Conservation (phyloP, 768 basidiomycete genomes). For the Cystobasidium tubakii region DNA sequence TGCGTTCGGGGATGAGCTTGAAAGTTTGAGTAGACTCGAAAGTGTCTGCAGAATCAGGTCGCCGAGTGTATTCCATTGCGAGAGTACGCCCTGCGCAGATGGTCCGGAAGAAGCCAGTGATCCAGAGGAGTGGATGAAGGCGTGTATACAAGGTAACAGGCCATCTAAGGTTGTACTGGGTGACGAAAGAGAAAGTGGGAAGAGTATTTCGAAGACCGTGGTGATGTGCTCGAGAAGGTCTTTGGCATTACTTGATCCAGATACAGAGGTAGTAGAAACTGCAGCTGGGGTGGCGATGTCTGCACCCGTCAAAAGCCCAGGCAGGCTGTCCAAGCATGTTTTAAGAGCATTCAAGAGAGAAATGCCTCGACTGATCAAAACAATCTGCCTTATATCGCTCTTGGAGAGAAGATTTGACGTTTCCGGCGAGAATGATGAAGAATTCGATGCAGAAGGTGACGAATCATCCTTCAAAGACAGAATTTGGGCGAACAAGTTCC, state of each 20-base stretch:
- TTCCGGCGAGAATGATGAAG: neutral
- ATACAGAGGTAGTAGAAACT: neutral
- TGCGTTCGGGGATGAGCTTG: neutral
- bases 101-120: neutral
- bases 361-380: neutral
- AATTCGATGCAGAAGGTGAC: neutral
- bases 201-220: neutral
- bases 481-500: neutral
- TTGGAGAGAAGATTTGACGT: neutral
- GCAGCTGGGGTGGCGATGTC: neutral
- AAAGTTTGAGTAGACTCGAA: neutral
- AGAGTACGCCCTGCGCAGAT: neutral
- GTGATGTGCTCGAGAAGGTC: neutral
- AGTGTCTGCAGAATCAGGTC: neutral
- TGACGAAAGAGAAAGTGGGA: neutral
- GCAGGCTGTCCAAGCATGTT: neutral
- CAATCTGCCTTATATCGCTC: constrained; percentile 1
- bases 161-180: neutral
- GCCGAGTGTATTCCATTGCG: neutral
- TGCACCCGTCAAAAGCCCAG: neutral
- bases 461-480: neutral
- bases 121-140: neutral
- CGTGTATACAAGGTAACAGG: constrained; percentile 3
- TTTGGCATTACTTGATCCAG: neutral
- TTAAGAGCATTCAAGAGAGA: neutral